phyloP scores from a whole-genome alignment of 768 basidiomycete genomes.

The Kwoniella sp. region DNA sequence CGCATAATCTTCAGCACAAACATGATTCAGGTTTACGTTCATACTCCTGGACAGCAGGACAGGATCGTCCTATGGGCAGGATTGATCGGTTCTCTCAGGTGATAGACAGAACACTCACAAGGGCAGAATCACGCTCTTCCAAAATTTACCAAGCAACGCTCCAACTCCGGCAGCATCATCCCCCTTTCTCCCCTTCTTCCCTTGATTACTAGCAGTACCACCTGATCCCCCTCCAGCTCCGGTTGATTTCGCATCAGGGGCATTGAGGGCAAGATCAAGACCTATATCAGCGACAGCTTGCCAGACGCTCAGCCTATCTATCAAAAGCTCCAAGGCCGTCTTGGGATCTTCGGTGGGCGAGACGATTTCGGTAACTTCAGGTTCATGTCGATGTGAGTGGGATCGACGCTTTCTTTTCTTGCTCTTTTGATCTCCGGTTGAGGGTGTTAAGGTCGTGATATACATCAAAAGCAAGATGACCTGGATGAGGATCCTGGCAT shows the following conservation, averaged over 20 bases:
- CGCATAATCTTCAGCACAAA: too few species aligned
- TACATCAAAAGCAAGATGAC: constrained; percentile 37
- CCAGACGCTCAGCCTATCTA: constrained; percentile 51
- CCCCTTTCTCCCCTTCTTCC: constrained; percentile 23
- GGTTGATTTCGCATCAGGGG: neutral
- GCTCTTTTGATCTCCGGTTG: neutral
- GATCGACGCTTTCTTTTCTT: constrained; percentile 40
- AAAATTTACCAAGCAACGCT: constrained; percentile 36
- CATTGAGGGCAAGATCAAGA: constrained; percentile 3
- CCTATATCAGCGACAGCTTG: constrained; percentile 45
- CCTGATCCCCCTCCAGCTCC: neutral
- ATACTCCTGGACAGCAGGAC: too few species aligned
- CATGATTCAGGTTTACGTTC: too few species aligned
- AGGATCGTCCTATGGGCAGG: neutral
- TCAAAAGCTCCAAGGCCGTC: constrained; percentile 41
- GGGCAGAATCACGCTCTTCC: constrained; percentile 34
- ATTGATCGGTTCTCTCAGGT: neutral
- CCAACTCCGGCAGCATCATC: constrained; percentile 22
- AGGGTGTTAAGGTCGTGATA: constrained; percentile 11
- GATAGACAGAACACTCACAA: constrained; percentile 26
- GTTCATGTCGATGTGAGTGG: neutral
- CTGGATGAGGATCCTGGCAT: constrained; percentile 44
- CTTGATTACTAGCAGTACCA: neutral
- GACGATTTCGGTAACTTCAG: neutral
- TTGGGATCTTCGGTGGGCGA: constrained; percentile 34